Conservation (phyloP, 768 basidiomycete genomes). For the Exidia glandulosa region DNA sequence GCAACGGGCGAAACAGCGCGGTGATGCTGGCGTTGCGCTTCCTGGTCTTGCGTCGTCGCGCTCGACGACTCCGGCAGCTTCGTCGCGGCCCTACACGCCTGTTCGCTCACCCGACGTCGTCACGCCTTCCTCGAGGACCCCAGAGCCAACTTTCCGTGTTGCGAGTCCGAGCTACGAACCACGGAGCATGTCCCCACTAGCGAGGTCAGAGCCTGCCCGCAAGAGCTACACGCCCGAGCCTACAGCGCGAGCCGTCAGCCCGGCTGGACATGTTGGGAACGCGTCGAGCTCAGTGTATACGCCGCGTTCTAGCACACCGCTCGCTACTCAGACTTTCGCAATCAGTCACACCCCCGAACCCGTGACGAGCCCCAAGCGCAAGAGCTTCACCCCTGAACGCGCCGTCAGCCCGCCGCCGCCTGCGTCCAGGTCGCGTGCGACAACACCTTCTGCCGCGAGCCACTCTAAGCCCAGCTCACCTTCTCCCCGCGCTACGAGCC, state of each 20-base stretch:
- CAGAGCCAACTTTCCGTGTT: background rate
- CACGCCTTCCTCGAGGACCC: background rate
- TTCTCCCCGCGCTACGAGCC: background rate
- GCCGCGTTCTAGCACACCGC: background rate
- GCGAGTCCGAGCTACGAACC: background rate
- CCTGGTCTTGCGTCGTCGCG: slow-evolving; percentile 45
- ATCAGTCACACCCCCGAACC: too few species aligned
- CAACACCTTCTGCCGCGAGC: background rate
- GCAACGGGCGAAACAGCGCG: background rate
- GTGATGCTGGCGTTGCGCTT: slow-evolving; percentile 53
- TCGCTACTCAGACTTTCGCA: too few species aligned
- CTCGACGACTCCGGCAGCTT: background rate
- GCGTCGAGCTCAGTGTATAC: too few species aligned
- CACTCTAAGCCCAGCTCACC: background rate
- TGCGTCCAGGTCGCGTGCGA: background rate
- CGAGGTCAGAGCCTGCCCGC: background rate
- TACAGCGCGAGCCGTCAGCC: background rate
- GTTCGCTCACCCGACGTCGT: background rate
- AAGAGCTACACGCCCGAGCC: background rate
- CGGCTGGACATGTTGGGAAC: too few species aligned
- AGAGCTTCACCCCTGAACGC: background rate
- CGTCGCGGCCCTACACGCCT: background rate
- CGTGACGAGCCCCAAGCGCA: too few species aligned
- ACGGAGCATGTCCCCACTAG: background rate
- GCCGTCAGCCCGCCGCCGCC: background rate